These are phyloP conservation scores for Mycena venus DNA, from an alignment of 768 basidiomycete species.

Conservation along the genomic window DNA sequence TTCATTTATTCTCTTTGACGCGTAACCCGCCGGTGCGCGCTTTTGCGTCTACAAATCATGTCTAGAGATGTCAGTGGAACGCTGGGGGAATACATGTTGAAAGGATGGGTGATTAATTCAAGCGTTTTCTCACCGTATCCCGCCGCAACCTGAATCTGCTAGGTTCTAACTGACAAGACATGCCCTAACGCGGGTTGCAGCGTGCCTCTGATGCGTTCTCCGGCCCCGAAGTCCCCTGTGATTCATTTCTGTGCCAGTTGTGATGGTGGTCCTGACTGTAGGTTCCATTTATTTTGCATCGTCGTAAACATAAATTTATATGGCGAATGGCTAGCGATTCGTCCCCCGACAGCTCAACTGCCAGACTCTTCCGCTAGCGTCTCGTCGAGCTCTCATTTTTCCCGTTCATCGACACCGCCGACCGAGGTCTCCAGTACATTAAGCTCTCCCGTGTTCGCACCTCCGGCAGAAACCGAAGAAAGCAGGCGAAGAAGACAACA, in stretches of 20 bases:
- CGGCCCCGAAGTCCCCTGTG: slow-evolving; percentile 59
- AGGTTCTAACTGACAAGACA: slow-evolving; percentile 76
- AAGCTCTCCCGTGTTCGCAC: slow-evolving; percentile 74
- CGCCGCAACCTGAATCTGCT: background rate
- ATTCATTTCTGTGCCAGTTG: slow-evolving; percentile 76
- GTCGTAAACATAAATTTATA: background rate
- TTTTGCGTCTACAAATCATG: no score
- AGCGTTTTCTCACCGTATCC: background rate
- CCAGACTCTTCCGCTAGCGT: slow-evolving; percentile 53
- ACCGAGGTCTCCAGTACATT: slow-evolving; percentile 77
- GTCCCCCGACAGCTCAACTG: slow-evolving; percentile 22
- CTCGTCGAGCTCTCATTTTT: slow-evolving; percentile 65
- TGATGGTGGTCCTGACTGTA: slow-evolving; percentile 54
- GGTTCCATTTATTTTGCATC: slow-evolving; percentile 31
- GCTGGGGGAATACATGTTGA: slow-evolving; percentile 80
- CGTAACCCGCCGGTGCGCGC: no score
- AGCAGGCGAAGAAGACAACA: slow-evolving; percentile 79
- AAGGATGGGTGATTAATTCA: slow-evolving; percentile 74
- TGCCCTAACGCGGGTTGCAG: slow-evolving; percentile 70
- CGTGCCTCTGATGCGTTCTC: slow-evolving; percentile 84
- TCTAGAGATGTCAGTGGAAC: slow-evolving; percentile 65
- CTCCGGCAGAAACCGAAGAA: slow-evolving; percentile 76
- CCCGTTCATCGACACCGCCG: slow-evolving; percentile 81
- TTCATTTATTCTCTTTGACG: no score
- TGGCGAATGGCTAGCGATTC: slow-evolving; percentile 1